Evolutionary conservation across 2,329 filamentous ascomycete species (phyloP), one percentile per base, ranked within the genome.

Genomic region (Fusarium clavum): DNA sequence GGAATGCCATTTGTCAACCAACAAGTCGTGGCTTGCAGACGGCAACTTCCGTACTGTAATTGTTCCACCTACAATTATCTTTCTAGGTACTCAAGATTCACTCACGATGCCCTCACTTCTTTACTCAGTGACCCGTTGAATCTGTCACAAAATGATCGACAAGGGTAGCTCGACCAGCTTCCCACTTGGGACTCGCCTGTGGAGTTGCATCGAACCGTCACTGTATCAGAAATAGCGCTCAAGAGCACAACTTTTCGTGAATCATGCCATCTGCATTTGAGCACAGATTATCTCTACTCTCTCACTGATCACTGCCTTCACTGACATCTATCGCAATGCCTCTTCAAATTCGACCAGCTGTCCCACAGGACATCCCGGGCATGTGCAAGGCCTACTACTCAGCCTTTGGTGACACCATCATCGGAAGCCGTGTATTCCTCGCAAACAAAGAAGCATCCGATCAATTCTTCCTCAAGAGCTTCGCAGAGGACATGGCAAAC

Each of bases 331-430:
- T 46, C 24, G 29, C 24, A 12, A 78, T 78, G 77, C 24, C 69
- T 24, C 48, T 77, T 45, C 62, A 62, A 14, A 53, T 86, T 49
- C 81, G 83, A 43, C 76, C 77, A 38, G 85, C 81, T 45, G 79
- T 74, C 2, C 67, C 75, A 16, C 75, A 73, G 14, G 86, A 88
- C 74, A 76, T 81, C 4, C 70, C 79, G 13, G 75, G 64, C 20
- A 75, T 87, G 27, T 79, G 76, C 48, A 76, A 80, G 13, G 79
- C 84, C 67, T 85, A 85, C 74, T 76, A 83, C 64, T 77, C 80
- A 13, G 83, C 83, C 45, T 88, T 88, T 71, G 58, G 67, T 5
- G 66, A 73, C 47, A 82, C 80, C 40, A 61, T 78, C 6, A 75
- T 86, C 16, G 78, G 79, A 22, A 68, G 73, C 8, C 71, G 78